Evolutionary conservation across 164 flowering plant genomes (phyloP).

Genomic region (Annona squamosa): DNA sequence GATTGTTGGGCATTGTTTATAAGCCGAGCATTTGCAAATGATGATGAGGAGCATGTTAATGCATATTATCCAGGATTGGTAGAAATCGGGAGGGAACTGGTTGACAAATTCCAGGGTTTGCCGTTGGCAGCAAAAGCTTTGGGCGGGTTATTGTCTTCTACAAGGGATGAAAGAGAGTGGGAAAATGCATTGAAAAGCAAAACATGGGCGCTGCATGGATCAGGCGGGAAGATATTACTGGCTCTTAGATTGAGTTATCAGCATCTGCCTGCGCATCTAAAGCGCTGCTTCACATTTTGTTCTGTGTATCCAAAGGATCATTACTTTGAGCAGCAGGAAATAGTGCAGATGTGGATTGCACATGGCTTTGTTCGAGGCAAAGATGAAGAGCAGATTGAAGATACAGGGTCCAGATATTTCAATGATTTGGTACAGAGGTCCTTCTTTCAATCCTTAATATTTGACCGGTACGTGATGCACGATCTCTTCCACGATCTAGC

Average conservation of each 20-base stretch:
- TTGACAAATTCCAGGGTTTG: slow-evolving; percentile 9
- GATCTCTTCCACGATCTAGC: slow-evolving; percentile 10
- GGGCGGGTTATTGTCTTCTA: slow-evolving; percentile 5
- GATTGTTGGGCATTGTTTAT: slow-evolving; percentile 10
- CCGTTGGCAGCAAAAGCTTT: slow-evolving; percentile 11
- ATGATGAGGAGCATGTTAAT: neutral
- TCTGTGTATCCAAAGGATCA: slow-evolving; percentile 12
- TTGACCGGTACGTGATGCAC: neutral
- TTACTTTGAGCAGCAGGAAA: neutral
- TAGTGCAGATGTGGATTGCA: slow-evolving; percentile 15
- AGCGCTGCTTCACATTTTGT: slow-evolving; percentile 13
- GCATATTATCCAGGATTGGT: neutral
- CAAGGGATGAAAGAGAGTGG: slow-evolving; percentile 8
- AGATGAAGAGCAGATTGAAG: slow-evolving; percentile 5
- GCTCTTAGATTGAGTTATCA: slow-evolving; percentile 13
- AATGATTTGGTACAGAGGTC: slow-evolving; percentile 8
- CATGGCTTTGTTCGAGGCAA: slow-evolving; percentile 1
- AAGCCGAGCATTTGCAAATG: slow-evolving; percentile 5
- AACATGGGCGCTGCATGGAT: slow-evolving; percentile 10
- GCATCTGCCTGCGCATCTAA: slow-evolving; percentile 10
- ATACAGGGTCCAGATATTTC: slow-evolving; percentile 2
- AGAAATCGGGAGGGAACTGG: slow-evolving; percentile 1
- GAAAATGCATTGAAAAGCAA: slow-evolving; percentile 1
- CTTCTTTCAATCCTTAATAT: neutral
- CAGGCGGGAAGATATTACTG: neutral